A percentile compares a stretch with the other conserved stretches of the same genome.
Conservation (phyloP, 129 eudicot species). For the Lactuca saligna region DNA sequence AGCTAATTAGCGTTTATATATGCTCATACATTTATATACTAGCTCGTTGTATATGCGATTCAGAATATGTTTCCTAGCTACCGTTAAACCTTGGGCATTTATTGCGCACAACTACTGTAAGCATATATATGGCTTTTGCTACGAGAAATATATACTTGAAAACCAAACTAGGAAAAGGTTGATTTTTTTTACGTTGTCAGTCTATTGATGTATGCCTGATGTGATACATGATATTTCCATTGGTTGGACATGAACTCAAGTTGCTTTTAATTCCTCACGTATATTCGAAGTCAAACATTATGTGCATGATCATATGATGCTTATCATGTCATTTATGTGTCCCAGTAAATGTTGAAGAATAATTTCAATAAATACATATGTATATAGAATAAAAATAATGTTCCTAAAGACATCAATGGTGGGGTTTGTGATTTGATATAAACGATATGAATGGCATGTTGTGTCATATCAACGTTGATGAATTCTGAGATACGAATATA, state of each 20-base stretch:
- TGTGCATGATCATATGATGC: conserved; percentile 9
- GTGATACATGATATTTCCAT: conserved; percentile 18
- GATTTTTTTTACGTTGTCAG: not conserved
- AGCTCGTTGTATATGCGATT: not conserved
- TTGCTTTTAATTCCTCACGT: conserved; percentile 20
- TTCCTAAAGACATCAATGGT: not conserved
- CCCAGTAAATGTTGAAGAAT: conserved; percentile 4
- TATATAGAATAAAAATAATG: not conserved
- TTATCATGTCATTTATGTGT: conserved; percentile 13
- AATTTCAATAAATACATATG: not conserved
- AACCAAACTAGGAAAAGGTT: not conserved
- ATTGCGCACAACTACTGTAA: not conserved
- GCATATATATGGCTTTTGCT: not conserved
- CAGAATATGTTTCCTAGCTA: not conserved
- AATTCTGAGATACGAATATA: not conserved
- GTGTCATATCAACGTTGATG: not conserved
- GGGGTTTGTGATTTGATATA: conserved; percentile 1
- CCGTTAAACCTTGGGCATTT: not conserved
- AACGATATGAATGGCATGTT: conserved; percentile 1
- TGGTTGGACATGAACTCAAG: conserved; percentile 6
- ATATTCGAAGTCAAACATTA: conserved; percentile 11
- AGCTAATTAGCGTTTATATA: not conserved
- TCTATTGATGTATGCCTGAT: not conserved
- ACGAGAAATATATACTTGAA: conserved; percentile 2
- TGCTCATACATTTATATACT: not conserved